A percentile compares a stretch with the other conserved stretches of the same genome.
Evolutionary conservation across 1,284 basidiomycete genomes (phyloP).

Genomic region (Ustilago esculenta): DNA sequence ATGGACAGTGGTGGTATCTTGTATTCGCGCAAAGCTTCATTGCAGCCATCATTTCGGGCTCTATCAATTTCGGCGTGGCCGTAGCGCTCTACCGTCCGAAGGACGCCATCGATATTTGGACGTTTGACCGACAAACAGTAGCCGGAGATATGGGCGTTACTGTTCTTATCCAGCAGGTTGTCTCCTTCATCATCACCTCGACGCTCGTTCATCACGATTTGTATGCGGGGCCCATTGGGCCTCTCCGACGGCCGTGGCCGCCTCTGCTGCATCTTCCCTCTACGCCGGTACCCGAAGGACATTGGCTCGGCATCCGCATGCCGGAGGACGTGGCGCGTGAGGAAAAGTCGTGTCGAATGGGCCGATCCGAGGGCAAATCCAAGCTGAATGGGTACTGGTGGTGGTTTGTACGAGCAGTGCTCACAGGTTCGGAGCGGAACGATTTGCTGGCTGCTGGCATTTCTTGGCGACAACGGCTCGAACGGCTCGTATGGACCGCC

Average conservation of each 20-base stretch:
- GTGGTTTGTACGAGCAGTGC: slow-evolving; percentile 55
- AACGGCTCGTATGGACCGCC: slow-evolving; percentile 58
- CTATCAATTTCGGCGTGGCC: slow-evolving; percentile 63
- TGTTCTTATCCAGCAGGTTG: slow-evolving; percentile 60
- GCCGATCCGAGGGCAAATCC: slow-evolving; percentile 32
- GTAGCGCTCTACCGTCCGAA: slow-evolving; percentile 50
- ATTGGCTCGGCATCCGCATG: slow-evolving; percentile 45
- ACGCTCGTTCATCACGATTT: slow-evolving; percentile 55
- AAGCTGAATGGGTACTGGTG: slow-evolving; percentile 34
- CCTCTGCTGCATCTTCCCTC: slow-evolving; percentile 58
- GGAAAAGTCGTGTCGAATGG: slow-evolving; percentile 42
- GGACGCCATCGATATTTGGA: slow-evolving; percentile 53
- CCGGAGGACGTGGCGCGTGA: slow-evolving; percentile 41
- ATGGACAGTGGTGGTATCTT: slow-evolving; percentile 48
- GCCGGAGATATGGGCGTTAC: slow-evolving; percentile 66
- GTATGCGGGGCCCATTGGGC: slow-evolving; percentile 46
- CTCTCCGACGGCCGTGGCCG: slow-evolving; percentile 58
- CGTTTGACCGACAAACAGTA: slow-evolving; percentile 53
- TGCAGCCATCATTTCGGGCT: slow-evolving; percentile 49
- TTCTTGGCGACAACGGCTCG: slow-evolving; percentile 48
- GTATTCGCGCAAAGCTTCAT: slow-evolving; percentile 31
- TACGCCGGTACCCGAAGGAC: slow-evolving; percentile 42
- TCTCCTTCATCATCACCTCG: slow-evolving; percentile 62
- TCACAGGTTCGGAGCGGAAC: slow-evolving; percentile 59
- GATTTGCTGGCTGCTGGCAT: slow-evolving; percentile 49